These are phyloP conservation scores for Jackrogersella multiformis DNA, from an alignment of 495 filamentous ascomycete genomes.

Conservation along the genomic window DNA sequence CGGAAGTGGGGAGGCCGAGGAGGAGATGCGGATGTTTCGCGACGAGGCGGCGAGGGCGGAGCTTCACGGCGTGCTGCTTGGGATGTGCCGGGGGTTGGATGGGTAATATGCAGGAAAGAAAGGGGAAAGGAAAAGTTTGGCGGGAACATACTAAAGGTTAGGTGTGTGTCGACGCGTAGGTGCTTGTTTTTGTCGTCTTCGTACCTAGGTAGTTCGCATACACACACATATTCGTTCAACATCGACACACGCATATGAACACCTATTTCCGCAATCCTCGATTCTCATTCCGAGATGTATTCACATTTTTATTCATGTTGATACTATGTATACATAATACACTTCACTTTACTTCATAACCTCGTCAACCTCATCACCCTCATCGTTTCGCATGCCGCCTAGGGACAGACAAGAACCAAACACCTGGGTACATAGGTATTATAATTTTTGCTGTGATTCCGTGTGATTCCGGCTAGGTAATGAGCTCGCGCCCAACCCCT, in stretches of 20 bases:
- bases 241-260: too few relatives aligned
- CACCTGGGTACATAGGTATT: not conserved
- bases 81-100: slow-evolving; percentile 39
- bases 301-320: not conserved
- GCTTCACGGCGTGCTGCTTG: slow-evolving; percentile 49
- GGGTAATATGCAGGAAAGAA: not conserved
- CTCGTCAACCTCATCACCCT: not conserved
- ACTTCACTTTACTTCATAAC: not conserved
- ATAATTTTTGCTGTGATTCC: too few relatives aligned
- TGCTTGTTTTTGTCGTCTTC: too few relatives aligned
- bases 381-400: slow-evolving; percentile 1
- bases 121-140: not conserved
- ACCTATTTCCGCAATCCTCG: too few relatives aligned
- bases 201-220: not conserved
- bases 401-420: not conserved
- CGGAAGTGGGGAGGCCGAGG: slow-evolving; percentile 15
- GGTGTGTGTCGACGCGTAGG: too few relatives aligned
- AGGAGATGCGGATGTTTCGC: slow-evolving; percentile 45
- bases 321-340: too few relatives aligned
- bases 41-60: slow-evolving; percentile 35
- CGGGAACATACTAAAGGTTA: too few relatives aligned
- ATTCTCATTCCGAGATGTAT: not conserved
- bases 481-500: not conserved
- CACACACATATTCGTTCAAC: not conserved
- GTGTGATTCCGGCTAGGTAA: too few relatives aligned